phyloP scores from a whole-genome alignment of 306 rosid genomes.

The Canavalia ensiformis region DNA sequence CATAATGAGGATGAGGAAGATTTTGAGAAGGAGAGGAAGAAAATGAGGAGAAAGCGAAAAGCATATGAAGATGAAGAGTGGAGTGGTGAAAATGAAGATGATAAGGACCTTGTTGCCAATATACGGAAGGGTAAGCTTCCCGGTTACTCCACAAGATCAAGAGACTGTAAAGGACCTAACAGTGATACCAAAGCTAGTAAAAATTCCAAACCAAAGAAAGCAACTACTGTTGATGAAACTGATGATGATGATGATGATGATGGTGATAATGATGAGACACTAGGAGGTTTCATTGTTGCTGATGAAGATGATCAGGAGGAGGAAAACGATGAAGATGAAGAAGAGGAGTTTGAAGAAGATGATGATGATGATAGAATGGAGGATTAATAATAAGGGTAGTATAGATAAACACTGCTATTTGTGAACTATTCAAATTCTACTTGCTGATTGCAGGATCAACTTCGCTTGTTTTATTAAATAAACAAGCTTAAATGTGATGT shows the following conservation, averaged over 20 bases:
- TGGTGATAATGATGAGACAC: constrained; percentile 61
- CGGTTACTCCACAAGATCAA: constrained; percentile 73
- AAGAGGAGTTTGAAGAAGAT: constrained; percentile 56
- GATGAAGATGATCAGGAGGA: constrained; percentile 64
- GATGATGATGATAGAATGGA: constrained; percentile 50
- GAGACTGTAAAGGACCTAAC: constrained; percentile 37
- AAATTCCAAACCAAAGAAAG: constrained; percentile 54
- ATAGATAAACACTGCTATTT: not conserved
- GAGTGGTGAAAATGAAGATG: constrained; percentile 76
- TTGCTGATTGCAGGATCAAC: not conserved
- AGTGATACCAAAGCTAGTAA: constrained; percentile 43
- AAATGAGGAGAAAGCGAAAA: constrained; percentile 59
- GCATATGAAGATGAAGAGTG: constrained; percentile 69
- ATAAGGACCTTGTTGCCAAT: constrained; percentile 54
- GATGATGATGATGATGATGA: constrained; percentile 38
- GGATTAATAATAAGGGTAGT: constrained; percentile 28
- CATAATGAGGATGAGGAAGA: constrained; percentile 60
- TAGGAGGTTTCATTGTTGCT: constrained; percentile 77
- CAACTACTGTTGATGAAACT: constrained; percentile 37
- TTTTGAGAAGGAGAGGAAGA: constrained; percentile 47
- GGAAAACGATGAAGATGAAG: constrained; percentile 49
- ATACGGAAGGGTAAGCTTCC: constrained; percentile 56
- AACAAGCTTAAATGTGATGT: not conserved
- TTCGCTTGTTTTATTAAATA: not conserved
- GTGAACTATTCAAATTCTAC: too few relatives aligned